Base-by-base conservation (phyloP, 208 protist genomes). In the Zelonia costaricensis region DNA sequence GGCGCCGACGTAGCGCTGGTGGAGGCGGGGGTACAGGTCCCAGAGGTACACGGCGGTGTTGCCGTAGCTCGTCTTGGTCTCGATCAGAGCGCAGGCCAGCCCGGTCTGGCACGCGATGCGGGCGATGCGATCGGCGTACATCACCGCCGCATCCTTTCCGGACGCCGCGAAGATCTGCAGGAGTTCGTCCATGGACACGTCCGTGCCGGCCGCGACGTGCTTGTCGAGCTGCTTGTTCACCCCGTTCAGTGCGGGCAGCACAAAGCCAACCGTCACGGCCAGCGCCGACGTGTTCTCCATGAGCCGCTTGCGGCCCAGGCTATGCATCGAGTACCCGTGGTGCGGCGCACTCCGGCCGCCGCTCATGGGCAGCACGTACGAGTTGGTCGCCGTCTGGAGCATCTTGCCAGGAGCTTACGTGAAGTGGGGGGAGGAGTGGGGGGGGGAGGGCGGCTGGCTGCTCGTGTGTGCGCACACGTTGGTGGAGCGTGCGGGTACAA, bases 21-120 rank as follows among this genome's bases (percentile, higher is more conserved):
- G 78, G 36, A 90, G 60, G 38, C 77, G 77, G 1, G 84, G 88
- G 64, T 91, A 88, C 1, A 88, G 40, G 44, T 94, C 84, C 83
- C 84, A 94, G 25, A 92, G 66, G 51, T 84, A 90, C 12, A 94
- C 84, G 0, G 83, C 74, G 28, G 62, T 75, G 51, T 85, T 74
- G 16, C 59, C 47, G 47, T 74, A 83, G n/a, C 62, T 44, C 0
- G 52, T 81, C 16, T 82, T 43, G n/a, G 42, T 69, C 33, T 55
- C 22, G 38, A 90, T 78, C n/a, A 92, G 39, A 0, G 58, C 57
- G 47, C 77, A 89, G 8, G 76, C 66, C 22, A 92, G 38, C 0
- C 45, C 61, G 1, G 84, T 92, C 55, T 90, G 79, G 20, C 70
- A 71, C 13, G 62, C 69, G n/a, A 92, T 58, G 43, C 88, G 79